A percentile compares a stretch with the other conserved stretches of the same genome.
Evolutionary conservation across 139 green algal species (phyloP).

Genomic region (Choricystis sp.): DNA sequence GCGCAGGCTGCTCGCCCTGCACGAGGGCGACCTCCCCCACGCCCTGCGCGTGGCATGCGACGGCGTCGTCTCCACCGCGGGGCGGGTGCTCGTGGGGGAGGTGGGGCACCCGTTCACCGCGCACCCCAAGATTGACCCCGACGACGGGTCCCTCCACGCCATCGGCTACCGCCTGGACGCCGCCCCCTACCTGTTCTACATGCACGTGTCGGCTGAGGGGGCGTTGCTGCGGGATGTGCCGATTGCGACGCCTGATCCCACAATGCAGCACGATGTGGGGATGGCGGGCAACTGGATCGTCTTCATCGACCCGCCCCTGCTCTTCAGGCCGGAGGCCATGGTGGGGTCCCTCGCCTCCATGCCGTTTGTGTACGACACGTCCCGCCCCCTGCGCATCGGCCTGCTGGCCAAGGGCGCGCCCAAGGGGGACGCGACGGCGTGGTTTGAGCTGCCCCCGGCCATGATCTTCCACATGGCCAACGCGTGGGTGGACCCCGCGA

Average conservation of each 20-base stretch:
- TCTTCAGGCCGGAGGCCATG: conserved; percentile 41
- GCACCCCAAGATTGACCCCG: conserved; percentile 61
- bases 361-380: conserved; percentile 30
- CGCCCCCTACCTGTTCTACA: conserved; percentile 14
- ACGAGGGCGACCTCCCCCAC: conserved; percentile 56
- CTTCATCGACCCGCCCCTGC: conserved; percentile 52
- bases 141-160: conserved; percentile 24
- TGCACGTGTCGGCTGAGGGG: conserved; percentile 16
- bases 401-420: conserved; percentile 24
- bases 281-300: conserved; percentile 48
- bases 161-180: conserved; percentile 30
- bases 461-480: conserved; percentile 28
- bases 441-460: conserved; percentile 27
- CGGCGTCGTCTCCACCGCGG: conserved; percentile 20
- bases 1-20: conserved; percentile 45
- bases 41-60: conserved; percentile 27
- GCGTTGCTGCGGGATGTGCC: conserved; percentile 6
- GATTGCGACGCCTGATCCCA: conserved; percentile 9
- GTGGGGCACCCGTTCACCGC: conserved; percentile 48
- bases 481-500: conserved; percentile 30
- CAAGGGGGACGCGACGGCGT: conserved; percentile 18
- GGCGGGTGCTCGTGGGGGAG: not conserved
- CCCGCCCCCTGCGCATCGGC: conserved; percentile 25
- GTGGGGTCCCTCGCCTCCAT: conserved; percentile 30
- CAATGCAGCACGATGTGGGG: conserved; percentile 73